Percentiles rank a stretch among this genome's conserved stretches.
phyloP scores from a whole-genome alignment of 2,329 filamentous ascomycete genomes.

The Cercospora sp. region DNA sequence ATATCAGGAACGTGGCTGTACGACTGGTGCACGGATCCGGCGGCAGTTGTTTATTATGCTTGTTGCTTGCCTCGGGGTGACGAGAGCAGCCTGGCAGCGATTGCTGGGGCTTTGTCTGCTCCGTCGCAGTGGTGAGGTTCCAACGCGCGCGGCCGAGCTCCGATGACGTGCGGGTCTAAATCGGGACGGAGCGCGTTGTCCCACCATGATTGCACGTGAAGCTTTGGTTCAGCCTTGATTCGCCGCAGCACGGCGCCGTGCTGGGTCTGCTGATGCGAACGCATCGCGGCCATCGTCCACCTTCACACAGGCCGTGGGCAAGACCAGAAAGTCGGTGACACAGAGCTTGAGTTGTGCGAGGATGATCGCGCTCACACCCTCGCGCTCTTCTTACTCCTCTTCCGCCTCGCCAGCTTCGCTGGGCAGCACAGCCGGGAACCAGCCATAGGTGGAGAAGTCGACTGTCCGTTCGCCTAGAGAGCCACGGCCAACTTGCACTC shows the following conservation, averaged over 20 bases:
- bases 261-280: slow-evolving; percentile 17
- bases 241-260: slow-evolving; percentile 9
- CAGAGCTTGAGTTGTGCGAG: background rate
- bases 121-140: slow-evolving; percentile 8
- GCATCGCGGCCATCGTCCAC: background rate
- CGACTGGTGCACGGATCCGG: slow-evolving; percentile 18
- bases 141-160: slow-evolving; percentile 1
- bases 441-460: slow-evolving; percentile 50
- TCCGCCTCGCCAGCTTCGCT: slow-evolving; percentile 33
- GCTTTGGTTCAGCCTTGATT: slow-evolving; percentile 22
- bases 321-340: slow-evolving; percentile 6
- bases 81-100: slow-evolving; percentile 2
- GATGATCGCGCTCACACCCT: slow-evolving; percentile 9
- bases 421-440: slow-evolving; percentile 46
- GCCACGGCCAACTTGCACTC: slow-evolving; percentile 49
- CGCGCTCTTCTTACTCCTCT: slow-evolving; percentile 8
- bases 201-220: slow-evolving; percentile 19
- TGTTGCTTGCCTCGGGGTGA: slow-evolving; percentile 12
- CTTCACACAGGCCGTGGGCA: background rate
- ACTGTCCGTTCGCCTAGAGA: slow-evolving; percentile 51
- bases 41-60: slow-evolving; percentile 3
- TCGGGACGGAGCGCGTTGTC: slow-evolving; percentile 14
- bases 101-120: slow-evolving; percentile 15
- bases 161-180: slow-evolving; percentile 18
- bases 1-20: slow-evolving; percentile 21